phyloP scores from a whole-genome alignment of 2,329 filamentous ascomycete genomes.

The Hypoxylon sp. region DNA sequence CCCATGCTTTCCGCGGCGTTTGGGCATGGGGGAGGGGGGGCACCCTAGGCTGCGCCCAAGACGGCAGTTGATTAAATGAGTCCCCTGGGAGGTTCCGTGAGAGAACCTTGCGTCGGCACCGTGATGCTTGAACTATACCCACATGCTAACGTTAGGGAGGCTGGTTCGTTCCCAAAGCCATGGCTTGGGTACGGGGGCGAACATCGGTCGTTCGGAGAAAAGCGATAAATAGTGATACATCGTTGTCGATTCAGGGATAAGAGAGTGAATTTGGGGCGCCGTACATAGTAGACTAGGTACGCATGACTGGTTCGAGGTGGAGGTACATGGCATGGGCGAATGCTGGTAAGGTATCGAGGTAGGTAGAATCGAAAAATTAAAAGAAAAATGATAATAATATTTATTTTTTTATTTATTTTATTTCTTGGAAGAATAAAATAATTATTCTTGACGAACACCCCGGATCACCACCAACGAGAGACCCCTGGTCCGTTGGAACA shows the following conservation, averaged over 20 bases:
- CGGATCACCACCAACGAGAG: not conserved
- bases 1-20: slow-evolving; percentile 24
- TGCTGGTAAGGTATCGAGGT: not conserved
- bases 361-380: slow-evolving; percentile 8
- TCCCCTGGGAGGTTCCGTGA: no score
- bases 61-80: slow-evolving; percentile 19
- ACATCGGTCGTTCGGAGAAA: slow-evolving; percentile 22
- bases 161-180: slow-evolving; percentile 24
- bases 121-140: not conserved
- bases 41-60: slow-evolving; percentile 4
- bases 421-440: slow-evolving; percentile 3
- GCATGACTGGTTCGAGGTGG: slow-evolving; percentile 19
- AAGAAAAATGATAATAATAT: slow-evolving; percentile 20
- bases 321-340: slow-evolving; percentile 14
- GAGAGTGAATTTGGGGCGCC: not conserved
- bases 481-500: not conserved
- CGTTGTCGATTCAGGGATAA: slow-evolving; percentile 29
- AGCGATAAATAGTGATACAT: slow-evolving; percentile 20
- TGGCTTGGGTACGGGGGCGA: slow-evolving; percentile 20
- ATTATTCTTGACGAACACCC: not conserved
- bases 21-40: slow-evolving; percentile 4
- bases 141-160: slow-evolving; percentile 14
- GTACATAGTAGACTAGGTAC: slow-evolving; percentile 1
- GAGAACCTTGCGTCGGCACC: not conserved
- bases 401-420: slow-evolving; percentile 14